Conservation (phyloP, 192 early-diverging fungal genomes). For the Coemansia sp. region DNA sequence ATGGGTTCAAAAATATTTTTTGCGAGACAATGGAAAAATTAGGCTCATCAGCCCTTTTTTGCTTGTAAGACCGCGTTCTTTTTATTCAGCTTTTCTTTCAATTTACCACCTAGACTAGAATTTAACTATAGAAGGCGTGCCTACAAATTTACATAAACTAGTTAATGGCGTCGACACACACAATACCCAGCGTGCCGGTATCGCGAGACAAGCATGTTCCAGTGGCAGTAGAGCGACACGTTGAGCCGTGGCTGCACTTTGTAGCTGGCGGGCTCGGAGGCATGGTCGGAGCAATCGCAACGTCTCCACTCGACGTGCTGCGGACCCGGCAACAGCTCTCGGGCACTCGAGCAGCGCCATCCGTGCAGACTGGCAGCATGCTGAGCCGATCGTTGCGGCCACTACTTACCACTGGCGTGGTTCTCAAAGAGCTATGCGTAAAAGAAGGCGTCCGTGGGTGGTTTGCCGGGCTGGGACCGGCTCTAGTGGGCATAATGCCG, state of each 20-base stretch:
- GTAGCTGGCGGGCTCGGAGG: conserved; percentile 62
- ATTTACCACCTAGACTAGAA: not conserved
- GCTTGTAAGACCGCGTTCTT: too few relatives aligned
- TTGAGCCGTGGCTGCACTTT: conserved; percentile 53
- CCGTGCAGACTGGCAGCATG: not conserved
- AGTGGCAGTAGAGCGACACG: conserved; percentile 36
- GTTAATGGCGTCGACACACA: not conserved
- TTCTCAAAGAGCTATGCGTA: conserved; percentile 61
- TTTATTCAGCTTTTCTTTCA: not conserved
- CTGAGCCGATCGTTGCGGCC: conserved; percentile 21
- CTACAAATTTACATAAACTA: not conserved
- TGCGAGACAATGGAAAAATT: not conserved
- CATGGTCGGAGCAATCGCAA: conserved; percentile 79
- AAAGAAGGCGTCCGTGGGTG: conserved; percentile 80
- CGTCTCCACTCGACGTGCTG: conserved; percentile 92
- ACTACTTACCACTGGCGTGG: conserved; percentile 18
- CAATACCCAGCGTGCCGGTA: not conserved
- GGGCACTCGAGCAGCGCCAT: conserved; percentile 1
- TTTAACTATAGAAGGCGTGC: not conserved
- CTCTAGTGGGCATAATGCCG: conserved; percentile 92
- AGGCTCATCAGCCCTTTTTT: not conserved
- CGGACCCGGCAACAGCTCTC: conserved; percentile 89
- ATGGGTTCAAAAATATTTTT: not conserved
- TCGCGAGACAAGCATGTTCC: conserved; percentile 25
- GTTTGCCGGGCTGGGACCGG: conserved; percentile 95